Percentiles rank a stretch among this genome's conserved stretches.
These are phyloP conservation scores for Urostyla sp. DNA, from an alignment of 73 alveolate genomes.

Conservation along the genomic window DNA sequence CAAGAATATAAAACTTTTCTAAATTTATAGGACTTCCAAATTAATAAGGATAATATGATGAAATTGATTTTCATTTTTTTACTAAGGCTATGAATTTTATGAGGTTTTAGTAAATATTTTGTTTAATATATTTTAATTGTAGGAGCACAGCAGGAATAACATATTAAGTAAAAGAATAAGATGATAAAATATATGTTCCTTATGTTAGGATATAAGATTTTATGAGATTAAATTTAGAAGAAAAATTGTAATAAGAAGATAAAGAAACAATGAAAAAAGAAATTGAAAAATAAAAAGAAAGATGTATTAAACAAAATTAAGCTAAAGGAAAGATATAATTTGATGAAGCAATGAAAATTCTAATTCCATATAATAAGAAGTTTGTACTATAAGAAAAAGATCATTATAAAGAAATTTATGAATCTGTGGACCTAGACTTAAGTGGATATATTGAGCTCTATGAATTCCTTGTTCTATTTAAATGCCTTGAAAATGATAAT, in stretches of 20 bases:
- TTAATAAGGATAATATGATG: not conserved
- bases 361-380: not conserved
- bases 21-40: not conserved
- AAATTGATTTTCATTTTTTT: not conserved
- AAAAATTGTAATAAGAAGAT: not conserved
- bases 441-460: not conserved
- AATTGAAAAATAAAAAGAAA: not conserved
- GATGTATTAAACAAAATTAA: not conserved
- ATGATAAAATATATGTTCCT: not conserved
- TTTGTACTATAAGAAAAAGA: not conserved
- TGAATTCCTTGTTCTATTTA: not conserved
- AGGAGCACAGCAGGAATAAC: not conserved
- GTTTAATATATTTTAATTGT: no score
- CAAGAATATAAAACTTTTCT: not conserved
- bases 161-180: not conserved
- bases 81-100: not conserved
- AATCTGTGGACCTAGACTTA: not conserved
- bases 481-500: not conserved
- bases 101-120: not conserved
- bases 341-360: not conserved
- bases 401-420: not conserved
- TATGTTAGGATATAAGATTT: not conserved
- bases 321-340: not conserved
- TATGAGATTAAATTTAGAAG: not conserved
- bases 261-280: not conserved